A percentile compares a stretch with the other conserved stretches of the same genome.
These are phyloP conservation scores for Telfairia occidentalis DNA, from an alignment of 331 rosid genomes.

Conservation along the genomic window DNA sequence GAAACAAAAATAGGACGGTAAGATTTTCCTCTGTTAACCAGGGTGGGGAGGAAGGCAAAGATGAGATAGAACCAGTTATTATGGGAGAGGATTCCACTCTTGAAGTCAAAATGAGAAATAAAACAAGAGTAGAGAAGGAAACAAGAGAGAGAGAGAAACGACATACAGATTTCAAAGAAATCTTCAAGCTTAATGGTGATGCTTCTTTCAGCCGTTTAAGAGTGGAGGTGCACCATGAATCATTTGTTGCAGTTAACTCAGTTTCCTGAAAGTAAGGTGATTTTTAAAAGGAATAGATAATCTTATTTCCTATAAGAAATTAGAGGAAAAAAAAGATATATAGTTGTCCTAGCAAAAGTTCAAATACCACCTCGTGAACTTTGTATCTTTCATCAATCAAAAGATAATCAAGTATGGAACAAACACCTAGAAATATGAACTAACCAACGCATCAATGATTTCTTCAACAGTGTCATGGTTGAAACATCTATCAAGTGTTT, in stretches of 20 bases:
- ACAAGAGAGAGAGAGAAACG: conserved; percentile 7
- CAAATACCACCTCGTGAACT: not conserved
- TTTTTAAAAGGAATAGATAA: not conserved
- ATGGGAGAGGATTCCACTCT: not conserved
- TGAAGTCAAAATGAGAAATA: not conserved
- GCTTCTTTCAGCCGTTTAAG: conserved; percentile 59
- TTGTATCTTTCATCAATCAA: not conserved
- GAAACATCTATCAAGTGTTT: conserved; percentile 66
- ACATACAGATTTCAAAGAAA: conserved; percentile 81
- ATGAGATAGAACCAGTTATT: not conserved
- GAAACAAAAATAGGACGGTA: not conserved
- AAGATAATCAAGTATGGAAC: not conserved
- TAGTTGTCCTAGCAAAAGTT: not conserved
- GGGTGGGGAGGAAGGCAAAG: not conserved
- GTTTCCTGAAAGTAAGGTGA: conserved; percentile 35
- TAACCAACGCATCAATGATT: conserved; percentile 63
- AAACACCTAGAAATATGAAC: not conserved
- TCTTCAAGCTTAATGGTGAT: conserved; percentile 83
- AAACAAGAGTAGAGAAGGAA: not conserved
- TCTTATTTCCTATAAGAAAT: not conserved
- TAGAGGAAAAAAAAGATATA: not conserved
- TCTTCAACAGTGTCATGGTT: conserved; percentile 75
- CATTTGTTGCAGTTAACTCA: conserved; percentile 51
- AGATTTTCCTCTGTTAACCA: not conserved
- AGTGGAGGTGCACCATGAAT: conserved; percentile 63